A percentile compares a stretch with the other conserved stretches of the same genome.
These are phyloP conservation scores for Parachlorella kessleri DNA, from an alignment of 139 green algal species.

Conservation along the genomic window DNA sequence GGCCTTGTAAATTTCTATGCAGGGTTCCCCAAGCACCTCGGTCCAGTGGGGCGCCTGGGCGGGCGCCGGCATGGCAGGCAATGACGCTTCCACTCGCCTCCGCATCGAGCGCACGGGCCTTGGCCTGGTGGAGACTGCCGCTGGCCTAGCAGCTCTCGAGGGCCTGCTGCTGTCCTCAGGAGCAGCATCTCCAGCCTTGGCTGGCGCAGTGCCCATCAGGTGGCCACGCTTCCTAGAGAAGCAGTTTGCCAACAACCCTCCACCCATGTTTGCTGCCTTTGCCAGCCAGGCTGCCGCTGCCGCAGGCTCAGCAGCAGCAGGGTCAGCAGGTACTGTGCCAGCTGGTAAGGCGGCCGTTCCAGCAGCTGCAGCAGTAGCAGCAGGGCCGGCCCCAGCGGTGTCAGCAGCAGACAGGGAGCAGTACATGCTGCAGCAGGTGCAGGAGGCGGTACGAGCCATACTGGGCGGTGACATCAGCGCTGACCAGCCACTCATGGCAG, in stretches of 20 bases:
- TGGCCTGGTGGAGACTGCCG: conserved; percentile 29
- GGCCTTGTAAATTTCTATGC: too few relatives aligned
- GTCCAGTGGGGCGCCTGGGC: conserved; percentile 66
- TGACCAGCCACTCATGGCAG: conserved; percentile 41
- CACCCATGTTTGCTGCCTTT: conserved; percentile 32
- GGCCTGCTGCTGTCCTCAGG: conserved; percentile 22
- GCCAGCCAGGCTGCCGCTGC: background rate
- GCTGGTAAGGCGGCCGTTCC: background rate
- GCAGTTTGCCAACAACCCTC: conserved; percentile 21
- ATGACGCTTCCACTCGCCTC: conserved; percentile 27
- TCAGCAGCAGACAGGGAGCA: background rate
- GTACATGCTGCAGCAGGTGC: conserved; percentile 25
- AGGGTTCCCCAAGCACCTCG: conserved; percentile 23
- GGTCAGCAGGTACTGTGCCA: background rate
- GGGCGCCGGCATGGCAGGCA: conserved; percentile 51
- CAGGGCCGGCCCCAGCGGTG: background rate
- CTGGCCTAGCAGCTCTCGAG: conserved; percentile 35
- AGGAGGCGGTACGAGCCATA: conserved; percentile 26
- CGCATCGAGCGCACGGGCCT: conserved; percentile 78
- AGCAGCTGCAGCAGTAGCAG: background rate
- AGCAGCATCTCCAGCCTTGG: background rate
- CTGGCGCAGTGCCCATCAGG: conserved; percentile 41
- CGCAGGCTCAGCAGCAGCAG: background rate
- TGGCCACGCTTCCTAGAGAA: conserved; percentile 44
- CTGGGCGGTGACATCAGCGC: conserved; percentile 20